These are phyloP conservation scores for Fusarium udum DNA, from an alignment of 2,329 filamentous ascomycete species.

Conservation along the genomic window DNA sequence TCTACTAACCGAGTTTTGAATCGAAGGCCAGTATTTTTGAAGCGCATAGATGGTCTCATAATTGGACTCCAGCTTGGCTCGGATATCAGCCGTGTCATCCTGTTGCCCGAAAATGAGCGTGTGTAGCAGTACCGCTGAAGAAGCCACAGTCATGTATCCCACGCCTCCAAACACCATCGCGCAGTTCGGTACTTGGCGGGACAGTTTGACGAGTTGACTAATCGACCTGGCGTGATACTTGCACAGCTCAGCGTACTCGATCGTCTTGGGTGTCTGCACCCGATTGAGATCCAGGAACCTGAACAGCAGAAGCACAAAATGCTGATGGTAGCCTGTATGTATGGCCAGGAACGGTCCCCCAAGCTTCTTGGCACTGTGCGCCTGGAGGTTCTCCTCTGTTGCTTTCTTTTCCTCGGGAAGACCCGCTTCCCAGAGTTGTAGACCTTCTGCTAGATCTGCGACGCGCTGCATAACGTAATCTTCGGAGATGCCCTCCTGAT, in stretches of 20 bases:
- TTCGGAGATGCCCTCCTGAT: not conserved
- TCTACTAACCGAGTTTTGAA: not conserved
- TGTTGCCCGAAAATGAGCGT: slow-evolving; percentile 2
- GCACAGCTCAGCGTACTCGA: slow-evolving; percentile 5
- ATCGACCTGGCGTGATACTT: not conserved
- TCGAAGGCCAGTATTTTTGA: slow-evolving; percentile 2
- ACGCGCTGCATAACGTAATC: slow-evolving; percentile 7
- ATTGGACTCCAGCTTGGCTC: slow-evolving; percentile 4
- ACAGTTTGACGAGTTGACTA: not conserved
- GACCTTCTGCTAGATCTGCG: not conserved
- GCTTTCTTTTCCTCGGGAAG: slow-evolving; percentile 4
- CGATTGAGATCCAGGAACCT: slow-evolving; percentile 2
- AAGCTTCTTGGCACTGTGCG: not conserved
- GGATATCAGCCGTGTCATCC: not conserved
- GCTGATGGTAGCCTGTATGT: slow-evolving; percentile 10
- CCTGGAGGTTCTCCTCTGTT: slow-evolving; percentile 1
- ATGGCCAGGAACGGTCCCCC: slow-evolving; percentile 9
- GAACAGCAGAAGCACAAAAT: slow-evolving; percentile 1
- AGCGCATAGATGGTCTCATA: slow-evolving; percentile 8
- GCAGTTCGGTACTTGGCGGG: slow-evolving; percentile 4
- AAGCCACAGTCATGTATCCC: slow-evolving; percentile 5
- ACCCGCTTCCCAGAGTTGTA: not conserved
- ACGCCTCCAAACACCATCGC: slow-evolving; percentile 2
- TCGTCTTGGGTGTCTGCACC: not conserved
- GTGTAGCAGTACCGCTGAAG: slow-evolving; percentile 1